These are phyloP conservation scores for Pythium folliculosum DNA, from an alignment of 352 stramenopile species.

Conservation along the genomic window DNA sequence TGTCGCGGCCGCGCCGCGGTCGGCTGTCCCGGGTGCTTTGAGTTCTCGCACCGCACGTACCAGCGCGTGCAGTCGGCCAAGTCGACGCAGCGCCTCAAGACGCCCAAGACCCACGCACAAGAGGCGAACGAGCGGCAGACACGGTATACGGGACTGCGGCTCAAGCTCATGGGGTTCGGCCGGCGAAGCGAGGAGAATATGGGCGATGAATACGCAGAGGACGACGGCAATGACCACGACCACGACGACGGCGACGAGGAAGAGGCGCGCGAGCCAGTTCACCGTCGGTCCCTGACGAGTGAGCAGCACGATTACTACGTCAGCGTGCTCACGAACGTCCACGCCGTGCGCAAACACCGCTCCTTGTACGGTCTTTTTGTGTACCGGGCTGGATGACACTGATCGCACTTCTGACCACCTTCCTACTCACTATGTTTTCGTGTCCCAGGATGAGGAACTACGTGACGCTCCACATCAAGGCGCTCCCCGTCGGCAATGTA, in stretches of 20 bases:
- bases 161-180: conserved; percentile 45
- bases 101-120: conserved; percentile 52
- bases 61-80: conserved; percentile 35
- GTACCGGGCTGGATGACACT: background rate
- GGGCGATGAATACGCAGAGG: background rate
- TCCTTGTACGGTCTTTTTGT: conserved; percentile 39
- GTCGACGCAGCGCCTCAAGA: conserved; percentile 50
- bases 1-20: conserved; percentile 40
- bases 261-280: conserved; percentile 1
- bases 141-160: conserved; percentile 50
- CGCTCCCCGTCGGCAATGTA: conserved; percentile 76
- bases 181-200: conserved; percentile 9
- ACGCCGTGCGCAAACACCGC: conserved; percentile 59
- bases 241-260: conserved; percentile 1
- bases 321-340: conserved; percentile 47
- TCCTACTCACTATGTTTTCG: background rate
- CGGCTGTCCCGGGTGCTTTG: conserved; percentile 73
- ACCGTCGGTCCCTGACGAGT: background rate
- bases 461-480: conserved; percentile 72
- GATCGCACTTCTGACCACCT: background rate
- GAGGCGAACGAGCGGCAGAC: conserved; percentile 41
- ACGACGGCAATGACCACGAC: background rate
- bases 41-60: conserved; percentile 48
- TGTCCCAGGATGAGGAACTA: conserved; percentile 50
- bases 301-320: conserved; percentile 49